Conservation (phyloP, 148 eudicot species). For the Hydrangea macrophylla region DNA sequence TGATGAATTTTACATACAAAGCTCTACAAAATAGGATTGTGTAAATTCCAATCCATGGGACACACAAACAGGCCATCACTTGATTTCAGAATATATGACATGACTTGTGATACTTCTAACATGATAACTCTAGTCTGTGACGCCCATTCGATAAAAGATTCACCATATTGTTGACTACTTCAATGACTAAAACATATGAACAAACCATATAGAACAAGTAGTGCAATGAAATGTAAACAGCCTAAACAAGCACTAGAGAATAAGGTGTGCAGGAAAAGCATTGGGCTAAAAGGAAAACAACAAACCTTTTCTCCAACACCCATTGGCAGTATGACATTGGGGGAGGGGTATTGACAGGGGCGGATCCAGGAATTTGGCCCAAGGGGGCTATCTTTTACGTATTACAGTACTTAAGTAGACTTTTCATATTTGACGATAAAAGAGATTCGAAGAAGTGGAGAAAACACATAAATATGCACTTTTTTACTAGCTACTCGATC, state of each 20-base stretch:
- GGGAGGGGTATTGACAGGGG: too few species aligned
- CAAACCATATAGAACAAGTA: background rate
- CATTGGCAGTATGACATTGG: background rate
- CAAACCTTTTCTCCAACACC: background rate
- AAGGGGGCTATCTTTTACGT: too few species aligned
- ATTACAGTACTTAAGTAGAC: too few species aligned
- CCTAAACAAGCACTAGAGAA: background rate
- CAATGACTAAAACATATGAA: background rate
- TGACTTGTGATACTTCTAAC: too few species aligned
- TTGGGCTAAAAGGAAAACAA: background rate
- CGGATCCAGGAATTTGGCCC: too few species aligned
- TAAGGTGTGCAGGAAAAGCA: background rate
- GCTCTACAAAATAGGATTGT: background rate
- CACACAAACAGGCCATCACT: too few species aligned
- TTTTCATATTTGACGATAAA: too few species aligned
- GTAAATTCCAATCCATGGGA: background rate
- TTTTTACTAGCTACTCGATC: too few species aligned
- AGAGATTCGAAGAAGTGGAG: too few species aligned
- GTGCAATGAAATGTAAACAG: background rate
- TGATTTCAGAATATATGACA: too few species aligned
- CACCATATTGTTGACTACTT: background rate
- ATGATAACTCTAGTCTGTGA: background rate
- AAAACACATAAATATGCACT: too few species aligned
- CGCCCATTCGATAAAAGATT: background rate
- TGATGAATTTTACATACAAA: too few species aligned